A percentile compares a stretch with the other conserved stretches of the same genome.
Conservation (phyloP, 1,139 yeast genomes). For the Magnusiomyces starmeri region DNA sequence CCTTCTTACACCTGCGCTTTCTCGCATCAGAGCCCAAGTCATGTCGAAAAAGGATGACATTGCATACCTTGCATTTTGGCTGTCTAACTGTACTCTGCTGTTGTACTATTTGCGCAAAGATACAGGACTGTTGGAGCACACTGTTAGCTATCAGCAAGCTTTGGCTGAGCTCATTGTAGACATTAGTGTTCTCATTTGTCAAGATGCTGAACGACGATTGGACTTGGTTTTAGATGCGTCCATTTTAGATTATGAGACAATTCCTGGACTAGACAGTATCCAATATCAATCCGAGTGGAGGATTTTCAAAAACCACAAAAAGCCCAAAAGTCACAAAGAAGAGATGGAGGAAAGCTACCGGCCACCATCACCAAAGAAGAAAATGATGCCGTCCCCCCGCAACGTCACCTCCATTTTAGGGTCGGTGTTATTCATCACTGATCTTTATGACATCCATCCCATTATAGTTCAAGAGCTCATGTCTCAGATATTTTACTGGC, state of each 20-base stretch:
- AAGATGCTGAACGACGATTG: slow-evolving; percentile 35
- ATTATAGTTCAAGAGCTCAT: slow-evolving; percentile 68
- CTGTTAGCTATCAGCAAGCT: slow-evolving; percentile 30
- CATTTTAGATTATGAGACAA: slow-evolving; percentile 39
- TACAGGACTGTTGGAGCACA: slow-evolving; percentile 28
- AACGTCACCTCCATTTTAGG: slow-evolving; percentile 80
- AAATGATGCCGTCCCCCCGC: slow-evolving; percentile 76
- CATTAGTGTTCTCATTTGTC: slow-evolving; percentile 32
- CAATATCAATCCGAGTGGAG: slow-evolving; percentile 40
- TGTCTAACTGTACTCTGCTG: slow-evolving; percentile 36
- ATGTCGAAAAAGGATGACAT: slow-evolving; percentile 34
- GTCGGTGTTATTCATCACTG: slow-evolving; percentile 79
- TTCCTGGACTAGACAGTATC: slow-evolving; percentile 39
- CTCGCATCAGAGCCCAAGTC: slow-evolving; percentile 32
- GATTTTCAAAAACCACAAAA: slow-evolving; percentile 27
- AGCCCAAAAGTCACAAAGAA: slow-evolving; percentile 37
- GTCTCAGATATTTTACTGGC: slow-evolving; percentile 72
- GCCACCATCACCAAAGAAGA: slow-evolving; percentile 65
- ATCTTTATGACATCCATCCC: slow-evolving; percentile 73
- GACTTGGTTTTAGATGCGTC: slow-evolving; percentile 35
- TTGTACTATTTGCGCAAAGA: slow-evolving; percentile 38
- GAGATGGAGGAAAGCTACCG: slow-evolving; percentile 55
- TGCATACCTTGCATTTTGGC: slow-evolving; percentile 39
- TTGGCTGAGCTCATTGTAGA: slow-evolving; percentile 34
- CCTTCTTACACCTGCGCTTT: slow-evolving; percentile 32